A percentile compares a stretch with the other conserved stretches of the same genome.
Evolutionary conservation across 2,329 filamentous ascomycete species (phyloP).

Genomic region (Nemania bipapillata): DNA sequence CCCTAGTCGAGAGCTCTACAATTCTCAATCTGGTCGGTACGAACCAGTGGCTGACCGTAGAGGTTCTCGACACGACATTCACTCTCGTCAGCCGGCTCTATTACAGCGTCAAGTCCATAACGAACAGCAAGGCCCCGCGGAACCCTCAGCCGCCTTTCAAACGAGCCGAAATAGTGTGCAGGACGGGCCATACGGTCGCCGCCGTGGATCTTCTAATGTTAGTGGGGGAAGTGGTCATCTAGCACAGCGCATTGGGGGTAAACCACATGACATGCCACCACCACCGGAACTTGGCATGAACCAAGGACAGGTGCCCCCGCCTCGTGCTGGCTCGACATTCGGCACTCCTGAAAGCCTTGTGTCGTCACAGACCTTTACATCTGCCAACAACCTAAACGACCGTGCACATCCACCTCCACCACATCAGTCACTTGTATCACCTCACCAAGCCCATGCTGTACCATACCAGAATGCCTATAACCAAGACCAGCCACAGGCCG

Average conservation of each 20-base stretch:
- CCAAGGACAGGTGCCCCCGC: constrained; percentile 49
- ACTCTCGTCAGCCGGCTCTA: constrained; percentile 77
- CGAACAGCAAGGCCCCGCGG: constrained; percentile 73
- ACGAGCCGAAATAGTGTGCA: constrained; percentile 74
- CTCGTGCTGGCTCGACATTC: constrained; percentile 61
- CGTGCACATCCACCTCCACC: constrained; percentile 50
- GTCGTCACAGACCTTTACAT: constrained; percentile 59
- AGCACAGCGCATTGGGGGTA: constrained; percentile 64
- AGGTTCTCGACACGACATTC: constrained; percentile 73
- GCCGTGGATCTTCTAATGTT: constrained; percentile 88
- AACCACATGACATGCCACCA: constrained; percentile 58
- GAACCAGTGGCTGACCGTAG: constrained; percentile 87
- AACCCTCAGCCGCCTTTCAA: constrained; percentile 88
- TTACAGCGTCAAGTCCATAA: constrained; percentile 76
- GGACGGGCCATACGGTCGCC: constrained; percentile 75
- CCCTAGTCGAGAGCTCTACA: constrained; percentile 82
- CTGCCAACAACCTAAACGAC: constrained; percentile 46
- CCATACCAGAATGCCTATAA: constrained; percentile 54
- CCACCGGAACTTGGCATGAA: constrained; percentile 54
- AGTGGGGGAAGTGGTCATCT: constrained; percentile 84
- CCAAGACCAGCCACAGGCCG: constrained; percentile 49
- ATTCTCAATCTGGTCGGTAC: constrained; percentile 93
- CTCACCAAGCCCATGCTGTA: constrained; percentile 56
- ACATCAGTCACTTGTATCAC: constrained; percentile 60
- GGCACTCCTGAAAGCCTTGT: constrained; percentile 63